Conservation (phyloP, 176 grass and related monocot genomes). For the Bromus sterilis region DNA sequence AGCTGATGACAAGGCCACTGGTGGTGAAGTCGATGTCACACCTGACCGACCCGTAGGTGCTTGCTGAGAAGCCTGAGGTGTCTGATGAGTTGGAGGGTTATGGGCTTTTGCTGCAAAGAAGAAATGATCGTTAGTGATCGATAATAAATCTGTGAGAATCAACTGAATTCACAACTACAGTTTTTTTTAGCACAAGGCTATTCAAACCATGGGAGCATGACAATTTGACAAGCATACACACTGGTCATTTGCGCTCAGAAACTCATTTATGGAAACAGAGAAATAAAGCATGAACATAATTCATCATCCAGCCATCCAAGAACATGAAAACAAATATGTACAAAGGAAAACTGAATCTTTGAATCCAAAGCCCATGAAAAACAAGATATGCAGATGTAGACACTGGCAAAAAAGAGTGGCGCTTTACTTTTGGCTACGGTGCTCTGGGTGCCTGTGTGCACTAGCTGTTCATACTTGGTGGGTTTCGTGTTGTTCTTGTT, state of each 20-base stretch:
- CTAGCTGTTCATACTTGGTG: no score
- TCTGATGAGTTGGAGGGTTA: slow-evolving; percentile 19
- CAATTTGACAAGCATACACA: neutral
- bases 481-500: no score
- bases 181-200: neutral
- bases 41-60: neutral
- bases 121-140: slow-evolving; percentile 8
- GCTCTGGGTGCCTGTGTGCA: no score
- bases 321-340: neutral
- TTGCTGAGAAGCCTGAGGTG: slow-evolving; percentile 37
- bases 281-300: neutral
- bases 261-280: slow-evolving; percentile 7
- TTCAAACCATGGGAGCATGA: neutral
- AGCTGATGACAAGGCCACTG: neutral
- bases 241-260: neutral
- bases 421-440: no score
- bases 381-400: neutral
- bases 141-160: neutral
- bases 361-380: neutral
- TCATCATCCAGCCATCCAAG: neutral
- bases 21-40: neutral
- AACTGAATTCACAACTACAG: neutral
- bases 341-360: neutral
- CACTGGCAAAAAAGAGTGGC: no score
- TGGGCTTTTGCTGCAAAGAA: slow-evolving; percentile 29